These are phyloP conservation scores for Saccharum officinarum DNA, from an alignment of 176 grass and related monocot species.

Conservation along the genomic window DNA sequence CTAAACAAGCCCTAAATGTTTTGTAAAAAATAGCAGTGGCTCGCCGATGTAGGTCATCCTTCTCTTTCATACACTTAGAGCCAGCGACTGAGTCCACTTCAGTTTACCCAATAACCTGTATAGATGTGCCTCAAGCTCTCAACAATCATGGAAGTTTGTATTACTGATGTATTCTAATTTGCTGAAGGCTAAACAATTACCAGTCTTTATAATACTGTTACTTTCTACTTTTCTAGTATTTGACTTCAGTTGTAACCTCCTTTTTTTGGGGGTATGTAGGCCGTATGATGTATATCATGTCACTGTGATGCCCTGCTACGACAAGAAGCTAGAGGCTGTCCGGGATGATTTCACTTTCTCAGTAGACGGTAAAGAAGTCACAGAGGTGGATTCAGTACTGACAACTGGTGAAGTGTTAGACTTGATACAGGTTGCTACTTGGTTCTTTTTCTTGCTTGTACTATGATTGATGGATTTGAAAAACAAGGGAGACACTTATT, in stretches of 20 bases:
- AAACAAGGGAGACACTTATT: slow-evolving; percentile 18
- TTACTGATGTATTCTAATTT: not conserved
- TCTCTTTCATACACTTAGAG: not conserved
- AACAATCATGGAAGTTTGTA: not conserved
- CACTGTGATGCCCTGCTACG: slow-evolving; percentile 98
- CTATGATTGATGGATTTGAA: not conserved
- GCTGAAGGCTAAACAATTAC: not conserved
- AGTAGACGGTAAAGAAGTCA: slow-evolving; percentile 65
- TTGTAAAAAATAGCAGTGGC: not conserved
- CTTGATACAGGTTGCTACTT: slow-evolving; percentile 78
- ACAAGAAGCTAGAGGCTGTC: slow-evolving; percentile 96
- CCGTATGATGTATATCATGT: slow-evolving; percentile 82
- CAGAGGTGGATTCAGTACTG: slow-evolving; percentile 94
- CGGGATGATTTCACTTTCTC: slow-evolving; percentile 83
- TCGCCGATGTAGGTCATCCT: not conserved
- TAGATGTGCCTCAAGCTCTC: not conserved
- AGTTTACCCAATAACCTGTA: not conserved
- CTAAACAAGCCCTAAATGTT: too few relatives aligned
- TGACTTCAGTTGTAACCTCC: not conserved
- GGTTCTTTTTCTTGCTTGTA: slow-evolving; percentile 3
- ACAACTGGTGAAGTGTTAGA: slow-evolving; percentile 97
- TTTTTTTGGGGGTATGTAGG: slow-evolving; percentile 39
- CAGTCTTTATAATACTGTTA: not conserved
- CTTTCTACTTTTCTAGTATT: slow-evolving; percentile 17
- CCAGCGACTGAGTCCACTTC: not conserved